phyloP scores from a whole-genome alignment of 2,329 filamentous ascomycete genomes.

The Ophiostoma sp. region DNA sequence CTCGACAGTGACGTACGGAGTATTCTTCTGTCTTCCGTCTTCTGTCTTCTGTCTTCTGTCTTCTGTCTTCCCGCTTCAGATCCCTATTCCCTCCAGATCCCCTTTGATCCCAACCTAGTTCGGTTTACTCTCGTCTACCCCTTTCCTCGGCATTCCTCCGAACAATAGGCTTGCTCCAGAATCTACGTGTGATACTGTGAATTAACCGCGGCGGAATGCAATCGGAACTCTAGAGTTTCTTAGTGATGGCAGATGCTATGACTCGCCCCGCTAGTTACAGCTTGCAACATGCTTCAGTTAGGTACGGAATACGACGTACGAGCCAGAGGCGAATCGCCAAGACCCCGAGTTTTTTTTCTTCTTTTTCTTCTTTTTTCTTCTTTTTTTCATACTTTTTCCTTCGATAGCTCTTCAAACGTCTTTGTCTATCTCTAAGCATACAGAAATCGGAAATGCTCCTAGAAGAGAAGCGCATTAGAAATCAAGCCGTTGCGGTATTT shows the following conservation, averaged over 20 bases:
- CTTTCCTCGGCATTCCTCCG: not conserved
- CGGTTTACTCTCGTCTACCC: not conserved
- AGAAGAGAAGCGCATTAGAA: not conserved
- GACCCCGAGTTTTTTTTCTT: not conserved
- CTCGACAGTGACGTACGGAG: too few relatives aligned
- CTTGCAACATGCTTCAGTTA: not conserved
- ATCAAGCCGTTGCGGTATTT: not conserved
- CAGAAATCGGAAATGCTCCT: not conserved
- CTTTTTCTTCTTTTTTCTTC: not conserved
- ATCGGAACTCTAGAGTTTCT: not conserved
- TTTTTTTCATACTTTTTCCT: not conserved
- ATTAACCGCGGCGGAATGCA: not conserved
- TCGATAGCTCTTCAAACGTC: not conserved
- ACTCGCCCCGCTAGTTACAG: not conserved
- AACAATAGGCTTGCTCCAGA: not conserved
- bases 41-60: not conserved
- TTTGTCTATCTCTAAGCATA: not conserved
- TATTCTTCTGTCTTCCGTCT: too few relatives aligned
- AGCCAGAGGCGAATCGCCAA: not conserved
- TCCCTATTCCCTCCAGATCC: too few relatives aligned
- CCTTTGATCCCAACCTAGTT: not conserved
- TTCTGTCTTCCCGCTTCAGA: not conserved
- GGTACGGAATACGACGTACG: not conserved
- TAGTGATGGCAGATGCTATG: not conserved
- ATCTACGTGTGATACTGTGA: not conserved